Base-by-base conservation (phyloP, 805 yeast species). In the Trichomonascus vanleenenianus region DNA sequence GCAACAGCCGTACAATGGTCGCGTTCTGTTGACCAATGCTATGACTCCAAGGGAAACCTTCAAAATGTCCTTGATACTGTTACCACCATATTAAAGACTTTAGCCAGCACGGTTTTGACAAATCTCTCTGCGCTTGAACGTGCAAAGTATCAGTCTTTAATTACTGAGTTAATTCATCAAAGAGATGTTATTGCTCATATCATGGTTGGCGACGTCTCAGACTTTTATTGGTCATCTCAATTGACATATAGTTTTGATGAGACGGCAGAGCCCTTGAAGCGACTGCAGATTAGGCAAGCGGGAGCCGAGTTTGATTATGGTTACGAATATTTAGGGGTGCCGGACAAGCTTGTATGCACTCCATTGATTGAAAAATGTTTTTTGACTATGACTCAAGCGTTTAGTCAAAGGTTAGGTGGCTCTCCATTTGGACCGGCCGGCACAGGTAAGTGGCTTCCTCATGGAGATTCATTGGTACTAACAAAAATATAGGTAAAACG, bases 391-490 rank as follows among this genome's bases (percentile, higher is more conserved):
- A 70, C 84, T 0, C 83, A 81, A 49, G 89, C 97, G 0, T 60
- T 88, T 14, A 73, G 76, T 30, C 86, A 81, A 53, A 74, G 73
- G 31, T 67, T 79, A 7, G 97, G 97, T n/a, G 95, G 95, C 0
- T 83, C 95, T 1, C 83, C 95, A 0, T 79, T 83, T 62, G 97
- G 97, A 0, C 97, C 97, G 1, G 96, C 97, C 2, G 97, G 97
- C 36, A 91, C 97, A 0, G 97, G 97, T 52, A 46, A 33, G 49
- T 22, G 8, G 12, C 7, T 22, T n/a, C 11, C n/a, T 10, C 3
- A 5, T 14, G 11, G 14, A 39, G 9, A 14, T 10, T 22, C 9
- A 5, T 32, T 15, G 20, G 8, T 9, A 25, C 44, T 18, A 41
- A 30, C 25, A 43, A 43, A 11, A 5, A 3, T 32, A 5, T 40